These are phyloP conservation scores for Aphanomyces cochlioides DNA, from an alignment of 352 stramenopile species.

Conservation along the genomic window DNA sequence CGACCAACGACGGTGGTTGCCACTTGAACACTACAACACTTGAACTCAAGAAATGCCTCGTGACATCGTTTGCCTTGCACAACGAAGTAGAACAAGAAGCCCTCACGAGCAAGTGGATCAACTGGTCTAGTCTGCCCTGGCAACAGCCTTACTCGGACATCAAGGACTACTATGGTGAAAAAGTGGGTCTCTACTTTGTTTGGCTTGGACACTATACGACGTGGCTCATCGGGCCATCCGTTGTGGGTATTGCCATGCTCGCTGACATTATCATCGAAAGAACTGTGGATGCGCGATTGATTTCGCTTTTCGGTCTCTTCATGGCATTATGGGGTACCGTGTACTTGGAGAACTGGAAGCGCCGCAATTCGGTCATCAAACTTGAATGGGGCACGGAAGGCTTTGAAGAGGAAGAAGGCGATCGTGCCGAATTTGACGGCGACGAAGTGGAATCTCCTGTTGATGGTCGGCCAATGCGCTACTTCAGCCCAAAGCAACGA, in stretches of 20 bases:
- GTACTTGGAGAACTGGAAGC: slow-evolving; percentile 84
- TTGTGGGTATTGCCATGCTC: slow-evolving; percentile 87
- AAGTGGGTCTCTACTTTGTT: slow-evolving; percentile 97
- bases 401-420: slow-evolving; percentile 60
- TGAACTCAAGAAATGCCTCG: slow-evolving; percentile 52
- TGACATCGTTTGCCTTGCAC: slow-evolving; percentile 59
- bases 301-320: slow-evolving; percentile 77
- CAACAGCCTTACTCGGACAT: slow-evolving; percentile 54
- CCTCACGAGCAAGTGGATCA: slow-evolving; percentile 60
- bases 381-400: slow-evolving; percentile 72
- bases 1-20: slow-evolving; percentile 53
- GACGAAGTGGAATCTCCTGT: slow-evolving; percentile 67
- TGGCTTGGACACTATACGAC: slow-evolving; percentile 94
- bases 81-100: slow-evolving; percentile 44
- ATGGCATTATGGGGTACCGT: slow-evolving; percentile 80
- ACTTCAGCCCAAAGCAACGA: slow-evolving; percentile 63
- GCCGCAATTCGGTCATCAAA: slow-evolving; percentile 60
- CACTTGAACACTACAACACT: slow-evolving; percentile 54
- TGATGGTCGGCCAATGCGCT: slow-evolving; percentile 67
- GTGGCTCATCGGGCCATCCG: slow-evolving; percentile 89
- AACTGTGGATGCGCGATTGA: slow-evolving; percentile 53
- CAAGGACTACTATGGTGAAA: slow-evolving; percentile 81
- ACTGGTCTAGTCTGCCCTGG: slow-evolving; percentile 53
- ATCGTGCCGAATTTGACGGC: slow-evolving; percentile 68
- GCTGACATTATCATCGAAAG: slow-evolving; percentile 65